Conservation (phyloP, 2,329 filamentous ascomycete species). For the Stylonectria norvegica region DNA sequence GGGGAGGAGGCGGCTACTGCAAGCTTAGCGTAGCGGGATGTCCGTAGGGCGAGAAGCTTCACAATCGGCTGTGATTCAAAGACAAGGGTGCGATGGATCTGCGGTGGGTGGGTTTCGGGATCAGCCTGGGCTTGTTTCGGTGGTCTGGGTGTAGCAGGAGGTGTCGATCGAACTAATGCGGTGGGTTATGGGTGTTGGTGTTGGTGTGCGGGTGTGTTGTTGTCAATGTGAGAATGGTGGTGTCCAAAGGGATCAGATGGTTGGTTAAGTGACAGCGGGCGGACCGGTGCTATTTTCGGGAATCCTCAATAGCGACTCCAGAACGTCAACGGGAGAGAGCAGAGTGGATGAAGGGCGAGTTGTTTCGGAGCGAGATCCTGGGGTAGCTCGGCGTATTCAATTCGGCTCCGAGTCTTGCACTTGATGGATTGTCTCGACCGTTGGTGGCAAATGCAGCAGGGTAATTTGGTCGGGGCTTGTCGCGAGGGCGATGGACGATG, state of each 20-base stretch:
- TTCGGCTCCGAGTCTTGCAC: slow-evolving; percentile 20
- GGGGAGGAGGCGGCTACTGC: slow-evolving; percentile 21
- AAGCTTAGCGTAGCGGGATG: slow-evolving; percentile 31
- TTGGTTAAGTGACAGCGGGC: slow-evolving; percentile 20
- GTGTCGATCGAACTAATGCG: slow-evolving; percentile 7
- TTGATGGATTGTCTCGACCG: slow-evolving; percentile 1
- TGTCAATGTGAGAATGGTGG: slow-evolving; percentile 4
- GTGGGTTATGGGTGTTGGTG: slow-evolving; percentile 4
- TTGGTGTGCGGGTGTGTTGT: slow-evolving; percentile 3
- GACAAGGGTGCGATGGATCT: slow-evolving; percentile 15
- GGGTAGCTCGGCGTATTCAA: slow-evolving; percentile 11
- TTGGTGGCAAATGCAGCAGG: slow-evolving; percentile 19
- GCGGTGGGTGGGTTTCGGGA: neutral
- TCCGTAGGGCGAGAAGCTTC: slow-evolving; percentile 26
- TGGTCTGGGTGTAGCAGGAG: slow-evolving; percentile 2
- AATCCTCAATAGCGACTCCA: slow-evolving; percentile 29
- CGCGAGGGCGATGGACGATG: neutral
- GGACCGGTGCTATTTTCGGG: slow-evolving; percentile 18
- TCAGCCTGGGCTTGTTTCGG: slow-evolving; percentile 2
- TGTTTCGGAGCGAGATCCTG: slow-evolving; percentile 8
- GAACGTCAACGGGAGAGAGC: slow-evolving; percentile 16
- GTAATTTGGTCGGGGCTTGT: neutral
- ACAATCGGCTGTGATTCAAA: slow-evolving; percentile 11
- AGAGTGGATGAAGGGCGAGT: neutral
- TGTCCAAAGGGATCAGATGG: slow-evolving; percentile 5